Conservation (phyloP, 164 flowering plant species). For the Echeveria elegans region DNA sequence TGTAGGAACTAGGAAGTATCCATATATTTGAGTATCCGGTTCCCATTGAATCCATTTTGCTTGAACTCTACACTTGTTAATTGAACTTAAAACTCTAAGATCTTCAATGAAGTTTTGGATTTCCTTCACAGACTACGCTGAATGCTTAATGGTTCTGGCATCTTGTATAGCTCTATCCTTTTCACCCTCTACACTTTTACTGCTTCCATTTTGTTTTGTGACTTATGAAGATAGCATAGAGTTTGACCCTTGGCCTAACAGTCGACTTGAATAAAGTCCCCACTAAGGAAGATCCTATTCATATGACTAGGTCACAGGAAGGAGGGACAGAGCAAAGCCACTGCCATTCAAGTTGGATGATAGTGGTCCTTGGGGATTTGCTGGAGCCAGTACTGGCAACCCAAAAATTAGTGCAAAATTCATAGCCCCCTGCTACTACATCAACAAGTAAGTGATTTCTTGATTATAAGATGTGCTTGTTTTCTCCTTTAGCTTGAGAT, state of each 20-base stretch:
- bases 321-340: conserved; percentile 96
- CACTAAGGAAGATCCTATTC: neutral
- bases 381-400: conserved; percentile 79
- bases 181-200: neutral
- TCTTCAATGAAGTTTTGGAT: neutral
- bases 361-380: conserved; percentile 83
- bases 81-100: neutral
- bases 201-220: neutral
- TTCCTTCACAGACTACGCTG: neutral
- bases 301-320: conserved; percentile 73
- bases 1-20: no score
- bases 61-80: no score
- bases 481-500: neutral
- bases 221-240: neutral
- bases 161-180: neutral
- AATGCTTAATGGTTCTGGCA: neutral
- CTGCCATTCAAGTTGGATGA: conserved; percentile 78
- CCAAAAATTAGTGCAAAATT: conserved; percentile 74
- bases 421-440: conserved; percentile 82
- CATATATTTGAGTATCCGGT: no score
- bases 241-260: neutral
- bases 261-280: neutral
- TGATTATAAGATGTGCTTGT: neutral
- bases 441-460: conserved; percentile 55
- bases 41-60: no score